Conservation (phyloP, 768 basidiomycete genomes). For the Boletus insuetus region DNA sequence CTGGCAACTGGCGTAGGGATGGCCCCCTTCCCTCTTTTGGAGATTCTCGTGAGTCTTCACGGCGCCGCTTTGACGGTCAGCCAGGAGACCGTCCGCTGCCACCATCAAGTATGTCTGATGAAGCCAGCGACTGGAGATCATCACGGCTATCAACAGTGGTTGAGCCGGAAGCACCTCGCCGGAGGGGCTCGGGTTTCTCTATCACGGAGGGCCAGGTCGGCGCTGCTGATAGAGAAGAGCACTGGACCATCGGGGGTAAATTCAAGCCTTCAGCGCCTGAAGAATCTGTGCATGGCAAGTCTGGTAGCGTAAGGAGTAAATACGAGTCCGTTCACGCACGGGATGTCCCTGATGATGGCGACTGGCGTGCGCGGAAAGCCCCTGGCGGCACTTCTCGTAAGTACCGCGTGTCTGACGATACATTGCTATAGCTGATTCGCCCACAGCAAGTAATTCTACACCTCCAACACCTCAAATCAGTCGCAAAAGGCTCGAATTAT, state of each 20-base stretch:
- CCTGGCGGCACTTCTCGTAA: conserved; percentile 61
- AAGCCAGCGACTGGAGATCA: conserved; percentile 70
- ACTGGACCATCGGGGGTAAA: conserved; percentile 72
- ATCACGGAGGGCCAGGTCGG: conserved; percentile 42
- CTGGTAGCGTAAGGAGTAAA: conserved; percentile 47
- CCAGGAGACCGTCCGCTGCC: conserved; percentile 42
- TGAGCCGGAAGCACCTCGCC: conserved; percentile 50
- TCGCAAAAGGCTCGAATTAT: conserved; percentile 80
- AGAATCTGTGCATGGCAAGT: conserved; percentile 38
- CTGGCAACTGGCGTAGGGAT: conserved; percentile 82
- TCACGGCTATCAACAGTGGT: conserved; percentile 38
- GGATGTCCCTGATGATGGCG: conserved; percentile 56
- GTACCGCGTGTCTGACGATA: conserved; percentile 26
- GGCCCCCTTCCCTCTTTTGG: conserved; percentile 75
- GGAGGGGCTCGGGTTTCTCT: conserved; percentile 58
- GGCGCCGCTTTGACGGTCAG: conserved; percentile 64
- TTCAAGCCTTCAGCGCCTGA: conserved; percentile 56
- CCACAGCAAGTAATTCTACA: conserved; percentile 63
- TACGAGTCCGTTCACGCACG: conserved; percentile 55
- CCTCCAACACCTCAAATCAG: conserved; percentile 79
- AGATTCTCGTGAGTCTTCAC: conserved; percentile 61
- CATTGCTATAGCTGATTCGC: conserved; percentile 9
- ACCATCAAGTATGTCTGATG: conserved; percentile 55
- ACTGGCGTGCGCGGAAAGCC: conserved; percentile 62
- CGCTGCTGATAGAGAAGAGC: conserved; percentile 75